phyloP scores from a whole-genome alignment of 140 eudicot genomes.

The Anethum foeniculum region DNA sequence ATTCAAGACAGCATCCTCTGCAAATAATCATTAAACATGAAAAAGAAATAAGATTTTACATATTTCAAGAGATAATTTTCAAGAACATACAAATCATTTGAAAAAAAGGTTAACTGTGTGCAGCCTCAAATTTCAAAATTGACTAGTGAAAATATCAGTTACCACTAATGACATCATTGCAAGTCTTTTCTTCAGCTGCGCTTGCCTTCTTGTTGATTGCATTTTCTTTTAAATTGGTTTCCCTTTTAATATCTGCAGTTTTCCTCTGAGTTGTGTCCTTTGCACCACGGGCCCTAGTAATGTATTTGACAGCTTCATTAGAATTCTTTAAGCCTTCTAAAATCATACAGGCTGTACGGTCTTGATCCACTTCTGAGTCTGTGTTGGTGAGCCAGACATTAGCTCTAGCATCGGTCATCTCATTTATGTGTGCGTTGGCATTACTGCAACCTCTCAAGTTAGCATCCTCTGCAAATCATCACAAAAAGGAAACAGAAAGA shows the following conservation, averaged over 20 bases:
- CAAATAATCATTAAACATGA: background rate
- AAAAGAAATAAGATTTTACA: no score
- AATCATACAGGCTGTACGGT: background rate
- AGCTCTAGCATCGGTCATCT: background rate
- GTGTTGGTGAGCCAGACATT: background rate
- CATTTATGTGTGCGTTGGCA: background rate
- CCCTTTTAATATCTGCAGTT: background rate
- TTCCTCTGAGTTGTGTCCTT: background rate
- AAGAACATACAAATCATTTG: background rate
- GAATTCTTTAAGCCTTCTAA: background rate
- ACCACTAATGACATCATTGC: background rate
- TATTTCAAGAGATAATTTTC: background rate
- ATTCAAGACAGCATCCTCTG: slow-evolving; percentile 13
- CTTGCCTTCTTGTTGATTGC: background rate
- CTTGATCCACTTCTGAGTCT: background rate
- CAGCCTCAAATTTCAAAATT: background rate
- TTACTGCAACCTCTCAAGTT: slow-evolving; percentile 1
- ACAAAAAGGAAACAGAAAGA: background rate
- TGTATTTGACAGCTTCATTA: background rate
- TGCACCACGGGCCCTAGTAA: background rate
- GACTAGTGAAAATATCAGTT: background rate
- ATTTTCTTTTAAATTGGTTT: background rate
- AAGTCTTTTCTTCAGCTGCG: background rate
- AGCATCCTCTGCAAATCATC: slow-evolving; percentile 9
- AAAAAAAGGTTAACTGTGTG: background rate